phyloP scores from a whole-genome alignment of 2,329 filamentous ascomycete species.

The Penicillium sp. region DNA sequence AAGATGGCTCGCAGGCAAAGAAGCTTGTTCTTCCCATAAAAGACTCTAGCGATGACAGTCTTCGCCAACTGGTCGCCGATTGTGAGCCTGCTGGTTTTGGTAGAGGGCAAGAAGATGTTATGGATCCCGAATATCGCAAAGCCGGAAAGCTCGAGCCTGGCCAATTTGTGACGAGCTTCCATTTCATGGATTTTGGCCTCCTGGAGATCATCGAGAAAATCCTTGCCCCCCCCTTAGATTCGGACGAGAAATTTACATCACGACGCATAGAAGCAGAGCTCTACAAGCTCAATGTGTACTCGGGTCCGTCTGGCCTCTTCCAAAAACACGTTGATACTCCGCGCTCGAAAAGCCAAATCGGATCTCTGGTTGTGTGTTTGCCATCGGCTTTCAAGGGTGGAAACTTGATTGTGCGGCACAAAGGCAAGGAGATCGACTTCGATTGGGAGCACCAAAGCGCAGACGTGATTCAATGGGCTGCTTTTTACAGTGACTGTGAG shows the following conservation, averaged over 20 bases:
- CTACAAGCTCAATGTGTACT: conserved; percentile 61
- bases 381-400: conserved; percentile 38
- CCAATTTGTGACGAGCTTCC: conserved; percentile 53
- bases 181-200: conserved; percentile 55
- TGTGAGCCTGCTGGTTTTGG: conserved; percentile 55
- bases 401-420: conserved; percentile 33
- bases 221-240: conserved; percentile 40
- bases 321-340: conserved; percentile 57
- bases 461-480: conserved; percentile 35
- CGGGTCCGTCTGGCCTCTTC: conserved; percentile 53
- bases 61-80: conserved; percentile 29
- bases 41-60: not conserved
- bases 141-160: conserved; percentile 53
- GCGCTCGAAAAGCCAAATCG: conserved; percentile 51
- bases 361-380: conserved; percentile 57
- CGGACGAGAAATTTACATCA: not conserved
- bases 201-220: conserved; percentile 51
- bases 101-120: conserved; percentile 44
- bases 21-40: not conserved
- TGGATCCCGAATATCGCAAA: conserved; percentile 56
- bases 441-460: conserved; percentile 27
- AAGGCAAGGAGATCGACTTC: conserved; percentile 26
- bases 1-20: not conserved
- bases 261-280: conserved; percentile 53
- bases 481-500: conserved; percentile 41